A percentile compares a stretch with the other conserved stretches of the same genome.
These are phyloP conservation scores for Myochromella boudieri DNA, from an alignment of 768 basidiomycete genomes.

Conservation along the genomic window DNA sequence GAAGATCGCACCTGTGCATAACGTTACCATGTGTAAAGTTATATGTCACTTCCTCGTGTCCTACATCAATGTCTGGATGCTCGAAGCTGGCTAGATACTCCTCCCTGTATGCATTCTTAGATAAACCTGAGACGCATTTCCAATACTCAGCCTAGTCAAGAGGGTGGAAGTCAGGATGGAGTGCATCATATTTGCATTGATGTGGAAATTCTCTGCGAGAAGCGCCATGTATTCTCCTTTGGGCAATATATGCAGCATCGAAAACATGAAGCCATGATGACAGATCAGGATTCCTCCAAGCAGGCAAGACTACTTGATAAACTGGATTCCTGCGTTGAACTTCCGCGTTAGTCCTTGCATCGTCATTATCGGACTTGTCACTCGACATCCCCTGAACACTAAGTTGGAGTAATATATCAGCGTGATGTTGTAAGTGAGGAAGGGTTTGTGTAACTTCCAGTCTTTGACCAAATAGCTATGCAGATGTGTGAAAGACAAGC, in stretches of 20 bases:
- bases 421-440: not conserved
- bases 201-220: not conserved
- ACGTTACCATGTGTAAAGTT: too few species aligned
- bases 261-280: not conserved
- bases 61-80: too few species aligned
- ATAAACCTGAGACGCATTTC: too few species aligned
- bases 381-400: not conserved
- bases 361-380: not conserved
- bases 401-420: not conserved
- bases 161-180: too few species aligned
- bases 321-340: not conserved
- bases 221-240: not conserved
- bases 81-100: too few species aligned
- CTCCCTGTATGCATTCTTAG: too few species aligned
- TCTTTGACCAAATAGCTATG: not conserved
- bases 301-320: not conserved
- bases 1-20: too few species aligned
- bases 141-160: too few species aligned
- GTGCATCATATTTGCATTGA: not conserved
- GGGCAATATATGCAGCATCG: not conserved
- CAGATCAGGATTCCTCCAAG: not conserved
- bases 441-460: not conserved
- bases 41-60: too few species aligned
- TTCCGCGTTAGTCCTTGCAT: not conserved
- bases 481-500: too few species aligned